Conservation (phyloP, 345 rosid genomes). For the Citrus maxima region DNA sequence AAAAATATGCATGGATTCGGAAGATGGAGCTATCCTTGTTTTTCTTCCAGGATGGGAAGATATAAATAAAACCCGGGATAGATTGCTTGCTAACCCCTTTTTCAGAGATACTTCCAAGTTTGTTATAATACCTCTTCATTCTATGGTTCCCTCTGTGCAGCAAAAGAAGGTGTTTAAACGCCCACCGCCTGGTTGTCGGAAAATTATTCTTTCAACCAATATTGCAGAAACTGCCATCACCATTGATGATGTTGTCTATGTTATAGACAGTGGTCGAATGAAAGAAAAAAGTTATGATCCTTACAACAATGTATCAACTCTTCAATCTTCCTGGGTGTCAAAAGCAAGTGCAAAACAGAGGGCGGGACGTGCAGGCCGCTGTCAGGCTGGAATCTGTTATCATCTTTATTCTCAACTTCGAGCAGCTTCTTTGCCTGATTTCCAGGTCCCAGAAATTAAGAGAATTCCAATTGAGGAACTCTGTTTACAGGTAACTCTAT, state of each 20-base stretch:
- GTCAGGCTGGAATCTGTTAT: constrained; percentile 92
- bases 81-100: constrained; percentile 49
- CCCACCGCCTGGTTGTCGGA: constrained; percentile 80
- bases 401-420: constrained; percentile 79
- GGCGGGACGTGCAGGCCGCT: constrained; percentile 95
- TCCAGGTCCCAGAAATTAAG: constrained; percentile 86
- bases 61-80: constrained; percentile 65
- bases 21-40: constrained; percentile 87
- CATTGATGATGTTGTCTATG: constrained; percentile 94
- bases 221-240: constrained; percentile 93
- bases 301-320: constrained; percentile 80
- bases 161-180: constrained; percentile 80
- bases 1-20: constrained; percentile 68
- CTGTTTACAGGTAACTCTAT: constrained; percentile 62
- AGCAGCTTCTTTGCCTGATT: constrained; percentile 80
- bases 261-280: constrained; percentile 94
- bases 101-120: constrained; percentile 62
- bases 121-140: constrained; percentile 74
- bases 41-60: constrained; percentile 99
- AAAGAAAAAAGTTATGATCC: constrained; percentile 97
- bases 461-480: constrained; percentile 94
- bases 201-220: constrained; percentile 85
- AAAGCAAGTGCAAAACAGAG: constrained; percentile 96
- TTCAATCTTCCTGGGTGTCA: constrained; percentile 88
- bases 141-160: constrained; percentile 85